Evolutionary conservation across 202 grass and related monocot genomes (phyloP), one percentile per base, ranked within the genome.

Genomic region (Schoenoplectus tabernaemontani): DNA sequence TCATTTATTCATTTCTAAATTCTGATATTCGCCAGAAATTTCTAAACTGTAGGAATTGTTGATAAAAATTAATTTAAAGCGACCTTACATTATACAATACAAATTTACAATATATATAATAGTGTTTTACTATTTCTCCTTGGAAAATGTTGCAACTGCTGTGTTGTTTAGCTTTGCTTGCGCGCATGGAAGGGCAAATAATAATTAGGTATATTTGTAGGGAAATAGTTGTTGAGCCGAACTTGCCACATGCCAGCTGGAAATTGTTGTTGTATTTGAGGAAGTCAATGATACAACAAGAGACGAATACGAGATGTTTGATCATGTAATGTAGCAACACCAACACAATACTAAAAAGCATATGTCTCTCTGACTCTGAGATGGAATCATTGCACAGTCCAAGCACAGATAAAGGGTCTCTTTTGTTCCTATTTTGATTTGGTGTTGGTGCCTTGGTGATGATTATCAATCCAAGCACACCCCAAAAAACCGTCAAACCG

Each of bases 241-340:
- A 30, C 42, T 72, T 30, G 42, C 28, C 28, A 15, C 9, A 47
- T 3, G 67, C 42, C 68, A 72, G 68, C 68, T 72, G 43, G 11
- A 15, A 72, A 50, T 30, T 75, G 70, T 28, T 28, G 28, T 34
- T 36, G 44, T 54, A n/a, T 54, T 36, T 54, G 70, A 61, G 4
- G 56, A 78, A 62, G 56, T 59, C 36, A 62, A 78, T 61, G 38
- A 78, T 43, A 42, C 24, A 65, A 30, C 65, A 64, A 48, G 58
- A 44, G 51, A 59, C 16, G 28, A 53, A 47, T 8, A 23, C 33
- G 26, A 28, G 28, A 28, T 28, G 28, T 28, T 1, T 28, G 28
- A 1, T 28, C 28, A 28, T 28, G 28, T 28, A 5, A 78, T 64
- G 59, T 44, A 47, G 48, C 56, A 47, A 13, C 3, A n/a, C n/a